phyloP scores from a whole-genome alignment of 2,329 filamentous ascomycete genomes.

The Magnaporthiopsis rhizophila region DNA sequence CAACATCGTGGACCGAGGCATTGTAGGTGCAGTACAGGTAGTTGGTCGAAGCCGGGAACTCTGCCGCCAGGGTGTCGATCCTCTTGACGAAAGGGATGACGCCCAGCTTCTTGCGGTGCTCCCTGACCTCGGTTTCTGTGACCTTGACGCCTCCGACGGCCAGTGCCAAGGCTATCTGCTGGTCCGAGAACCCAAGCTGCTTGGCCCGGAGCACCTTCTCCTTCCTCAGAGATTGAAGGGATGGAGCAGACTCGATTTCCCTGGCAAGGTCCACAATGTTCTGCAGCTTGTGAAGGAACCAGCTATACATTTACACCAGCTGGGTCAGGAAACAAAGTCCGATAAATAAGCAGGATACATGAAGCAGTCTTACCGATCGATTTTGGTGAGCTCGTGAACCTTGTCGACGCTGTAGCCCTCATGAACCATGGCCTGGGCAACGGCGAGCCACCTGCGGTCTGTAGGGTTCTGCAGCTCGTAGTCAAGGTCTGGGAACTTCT shows the following conservation, averaged over 20 bases:
- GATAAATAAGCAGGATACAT: neutral
- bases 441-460: conserved; percentile 92
- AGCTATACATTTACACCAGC: neutral
- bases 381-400: conserved; percentile 91
- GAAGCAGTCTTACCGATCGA: conserved; percentile 1
- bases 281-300: conserved; percentile 85
- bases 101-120: conserved; percentile 73
- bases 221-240: conserved; percentile 76
- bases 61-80: conserved; percentile 94
- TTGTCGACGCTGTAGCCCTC: conserved; percentile 90
- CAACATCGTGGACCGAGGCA: conserved; percentile 84
- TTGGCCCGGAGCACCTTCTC: conserved; percentile 86
- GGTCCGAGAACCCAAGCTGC: conserved; percentile 96
- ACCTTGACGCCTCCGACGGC: conserved; percentile 38
- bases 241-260: conserved; percentile 77
- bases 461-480: conserved; percentile 85
- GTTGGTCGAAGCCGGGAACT: conserved; percentile 92
- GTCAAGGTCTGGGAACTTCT: conserved; percentile 89
- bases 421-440: conserved; percentile 96
- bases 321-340: neutral
- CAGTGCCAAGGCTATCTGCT: conserved; percentile 83
- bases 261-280: conserved; percentile 90
- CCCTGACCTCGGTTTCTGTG: conserved; percentile 84
- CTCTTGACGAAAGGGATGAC: conserved; percentile 96
- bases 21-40: conserved; percentile 99